phyloP scores from a whole-genome alignment of 495 filamentous ascomycete species.

The Podospora didyma region DNA sequence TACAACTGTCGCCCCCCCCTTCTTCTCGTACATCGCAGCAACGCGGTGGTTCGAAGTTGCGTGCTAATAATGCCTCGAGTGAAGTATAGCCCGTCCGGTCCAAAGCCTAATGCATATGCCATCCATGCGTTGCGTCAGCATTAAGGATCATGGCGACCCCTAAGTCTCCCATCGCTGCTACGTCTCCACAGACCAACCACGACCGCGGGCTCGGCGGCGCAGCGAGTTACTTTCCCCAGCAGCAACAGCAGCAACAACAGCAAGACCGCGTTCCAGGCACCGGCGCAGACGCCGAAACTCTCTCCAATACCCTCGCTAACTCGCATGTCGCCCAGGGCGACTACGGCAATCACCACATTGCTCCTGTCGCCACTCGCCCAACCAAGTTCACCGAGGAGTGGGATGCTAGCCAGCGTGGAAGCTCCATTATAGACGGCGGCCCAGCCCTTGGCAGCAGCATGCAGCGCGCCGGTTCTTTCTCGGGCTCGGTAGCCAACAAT shows the following conservation, averaged over 20 bases:
- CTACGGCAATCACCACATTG: conserved; percentile 19
- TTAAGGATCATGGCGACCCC: conserved; percentile 21
- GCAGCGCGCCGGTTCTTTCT: conserved; percentile 41
- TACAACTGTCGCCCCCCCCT: neutral
- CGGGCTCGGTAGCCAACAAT: conserved; percentile 35
- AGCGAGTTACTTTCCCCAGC: conserved; percentile 16
- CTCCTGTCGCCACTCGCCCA: conserved; percentile 21
- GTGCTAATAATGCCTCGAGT: conserved; percentile 4
- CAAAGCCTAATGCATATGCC: conserved; percentile 6
- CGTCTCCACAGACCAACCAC: conserved; percentile 12
- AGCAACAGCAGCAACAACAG: conserved; percentile 13
- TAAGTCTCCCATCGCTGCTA: conserved; percentile 15
- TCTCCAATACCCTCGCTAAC: conserved; percentile 41
- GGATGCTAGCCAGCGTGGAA: conserved; percentile 63
- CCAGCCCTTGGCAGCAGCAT: conserved; percentile 34
- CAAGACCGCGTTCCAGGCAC: conserved; percentile 15
- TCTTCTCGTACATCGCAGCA: neutral
- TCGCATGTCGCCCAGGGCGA: conserved; percentile 31
- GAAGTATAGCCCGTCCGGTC: neutral
- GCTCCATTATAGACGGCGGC: conserved; percentile 51
- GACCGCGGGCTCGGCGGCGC: conserved; percentile 13
- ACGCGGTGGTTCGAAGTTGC: neutral
- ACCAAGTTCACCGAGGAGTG: conserved; percentile 67
- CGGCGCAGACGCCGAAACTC: conserved; percentile 33
- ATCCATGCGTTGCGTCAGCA: conserved; percentile 5